Base-by-base conservation (phyloP, 2,329 filamentous ascomycete species). In the Pseudonectria foliicola region DNA sequence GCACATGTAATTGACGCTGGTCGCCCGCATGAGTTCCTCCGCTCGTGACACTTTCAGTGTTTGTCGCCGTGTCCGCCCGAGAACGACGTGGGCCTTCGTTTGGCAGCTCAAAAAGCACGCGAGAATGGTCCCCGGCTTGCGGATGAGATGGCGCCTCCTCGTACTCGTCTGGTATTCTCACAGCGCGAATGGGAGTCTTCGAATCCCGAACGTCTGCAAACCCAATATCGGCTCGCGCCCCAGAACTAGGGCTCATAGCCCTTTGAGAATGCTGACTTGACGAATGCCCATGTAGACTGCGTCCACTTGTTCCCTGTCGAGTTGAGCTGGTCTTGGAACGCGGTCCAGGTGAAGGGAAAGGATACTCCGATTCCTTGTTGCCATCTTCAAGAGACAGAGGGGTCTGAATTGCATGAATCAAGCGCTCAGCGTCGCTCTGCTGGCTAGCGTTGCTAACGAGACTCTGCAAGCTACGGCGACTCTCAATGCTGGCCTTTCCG, bases 401-500 rank as follows among this genome's bases (percentile, higher is more conserved):
- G 10, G 74, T 77, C 48, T 80, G 74, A 3, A 87, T 82, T 3
- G 81, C 82, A 50, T 85, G 74, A 15, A 86, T 85, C 10, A 87
- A 62, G 18, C 82, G 67, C 40, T 86, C 82, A 0, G 82, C 78
- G 45, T 85, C 79, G 43, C 77, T 77, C 26, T 55, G 62, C 12
- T 62, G 70, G 43, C 77, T 81, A 2, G 44, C 60, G n/a, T 46
- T 54, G 31, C 67, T 72, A 25, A 41, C 57, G 14, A 55, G 44
- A 37, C 69, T 73, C 14, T 44, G 58, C 16, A 57, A 39, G 31
- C 68, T 74, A 14, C 39, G 49, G 6, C 46, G 43, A 23, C 51
- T 50, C 30, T 38, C 35, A 13, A 45, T 30, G 36, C 51, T 57
- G 16, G 13, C 35, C 18, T 38, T 38, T 10, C 48, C 43, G 5